Evolutionary conservation across 306 rosid species (phyloP).

Genomic region (Glycine latifolia): DNA sequence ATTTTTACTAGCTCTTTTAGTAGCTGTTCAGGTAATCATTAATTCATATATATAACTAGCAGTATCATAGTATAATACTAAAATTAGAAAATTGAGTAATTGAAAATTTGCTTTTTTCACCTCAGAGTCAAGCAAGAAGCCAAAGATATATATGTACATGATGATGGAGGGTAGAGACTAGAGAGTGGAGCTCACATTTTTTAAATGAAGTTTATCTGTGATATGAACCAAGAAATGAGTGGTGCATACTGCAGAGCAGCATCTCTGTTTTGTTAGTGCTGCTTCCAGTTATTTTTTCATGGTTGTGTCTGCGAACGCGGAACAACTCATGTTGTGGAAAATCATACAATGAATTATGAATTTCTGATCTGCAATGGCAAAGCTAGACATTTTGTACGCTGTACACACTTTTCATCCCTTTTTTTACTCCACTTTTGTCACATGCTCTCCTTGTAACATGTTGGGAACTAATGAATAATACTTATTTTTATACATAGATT

Average conservation of each 20-base stretch:
- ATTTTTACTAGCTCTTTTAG: slow-evolving; percentile 38
- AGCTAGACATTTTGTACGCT: slow-evolving; percentile 49
- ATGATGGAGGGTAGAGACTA: slow-evolving; percentile 21
- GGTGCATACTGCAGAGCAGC: slow-evolving; percentile 39
- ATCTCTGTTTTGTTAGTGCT: slow-evolving; percentile 54
- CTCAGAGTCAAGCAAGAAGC: slow-evolving; percentile 48
- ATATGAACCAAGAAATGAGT: slow-evolving; percentile 32
- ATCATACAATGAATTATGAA: slow-evolving; percentile 50
- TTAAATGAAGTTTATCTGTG: slow-evolving; percentile 41
- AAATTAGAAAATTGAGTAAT: slow-evolving; percentile 45
- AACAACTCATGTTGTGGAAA: slow-evolving; percentile 72
- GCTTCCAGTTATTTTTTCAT: slow-evolving; percentile 71
- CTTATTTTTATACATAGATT: slow-evolving; percentile 31
- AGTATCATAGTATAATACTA: background rate
- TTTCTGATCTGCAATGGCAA: slow-evolving; percentile 47
- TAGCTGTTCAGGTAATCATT: slow-evolving; percentile 49
- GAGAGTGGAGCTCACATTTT: slow-evolving; percentile 52
- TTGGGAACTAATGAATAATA: slow-evolving; percentile 54
- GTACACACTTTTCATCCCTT: slow-evolving; percentile 43
- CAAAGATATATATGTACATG: slow-evolving; percentile 33
- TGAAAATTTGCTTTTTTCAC: background rate
- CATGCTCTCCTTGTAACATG: slow-evolving; percentile 59
- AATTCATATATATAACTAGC: background rate
- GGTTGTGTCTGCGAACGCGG: slow-evolving; percentile 64
- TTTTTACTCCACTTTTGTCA: slow-evolving; percentile 42